Evolutionary conservation across 306 rosid species (phyloP).

Genomic region (Citrullus amarus): DNA sequence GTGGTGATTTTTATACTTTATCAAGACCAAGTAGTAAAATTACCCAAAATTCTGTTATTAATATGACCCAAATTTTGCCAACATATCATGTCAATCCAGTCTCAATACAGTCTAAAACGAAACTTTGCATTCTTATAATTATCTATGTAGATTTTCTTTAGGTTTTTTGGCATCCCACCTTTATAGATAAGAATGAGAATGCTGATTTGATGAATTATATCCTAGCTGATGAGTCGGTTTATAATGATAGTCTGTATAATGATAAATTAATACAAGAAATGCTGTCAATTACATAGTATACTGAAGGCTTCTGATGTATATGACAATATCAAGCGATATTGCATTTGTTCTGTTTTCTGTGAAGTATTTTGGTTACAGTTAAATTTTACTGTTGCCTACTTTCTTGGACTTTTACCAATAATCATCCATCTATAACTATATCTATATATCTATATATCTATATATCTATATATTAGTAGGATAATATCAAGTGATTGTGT

Average conservation of each 20-base stretch:
- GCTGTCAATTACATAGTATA: background rate
- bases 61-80: background rate
- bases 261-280: background rate
- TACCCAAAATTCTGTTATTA: background rate
- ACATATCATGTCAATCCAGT: background rate
- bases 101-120: background rate
- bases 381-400: too few relatives aligned
- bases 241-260: background rate
- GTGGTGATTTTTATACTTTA: background rate
- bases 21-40: background rate
- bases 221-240: background rate
- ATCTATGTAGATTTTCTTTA: background rate
- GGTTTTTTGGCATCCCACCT: background rate
- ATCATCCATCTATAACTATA: background rate
- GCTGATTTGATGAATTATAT: background rate
- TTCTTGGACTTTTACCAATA: background rate
- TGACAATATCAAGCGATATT: background rate
- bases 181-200: background rate
- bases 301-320: background rate
- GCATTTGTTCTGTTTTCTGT: background rate
- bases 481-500: too few relatives aligned
- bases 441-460: too few relatives aligned
- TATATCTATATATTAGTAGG: too few relatives aligned
- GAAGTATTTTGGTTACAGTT: background rate
- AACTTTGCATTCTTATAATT: background rate